Evolutionary conservation across 1,284 basidiomycete species (phyloP), one percentile per base, ranked within the genome.

Genomic region (Trichosporon sp.): DNA sequence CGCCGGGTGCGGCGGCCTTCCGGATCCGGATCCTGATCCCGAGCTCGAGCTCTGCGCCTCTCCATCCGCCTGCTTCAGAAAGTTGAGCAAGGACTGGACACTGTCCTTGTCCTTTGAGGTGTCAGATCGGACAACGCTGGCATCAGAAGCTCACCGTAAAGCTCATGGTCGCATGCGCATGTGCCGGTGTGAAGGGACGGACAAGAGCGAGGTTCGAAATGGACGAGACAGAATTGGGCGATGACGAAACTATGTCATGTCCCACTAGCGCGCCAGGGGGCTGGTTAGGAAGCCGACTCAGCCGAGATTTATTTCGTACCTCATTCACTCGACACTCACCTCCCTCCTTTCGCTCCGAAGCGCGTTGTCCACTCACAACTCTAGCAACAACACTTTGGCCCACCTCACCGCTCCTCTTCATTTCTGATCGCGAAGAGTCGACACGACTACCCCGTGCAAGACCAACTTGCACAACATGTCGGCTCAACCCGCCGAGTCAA

Each of bases 61-160:
- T 76, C 74, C 14, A 74, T 69, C 25, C 69, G 63, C 34, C 74
- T 69, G 49, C 49, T 54, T 54, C 21, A 78, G 70, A 19, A 77
- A 66, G 13, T 74, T 74, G 5, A 78, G 69, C 1, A 78, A 69
- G 16, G 72, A 74, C 58, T 74, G 63, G 56, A 78, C 73, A 23
- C 58, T 66, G 32, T 44, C 34, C 27, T 58, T 58, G 25, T 58
- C 57, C 34, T 58, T 34, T 27, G 8, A 29, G 4, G 9, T n/a
- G 27, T 40, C 29, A 54, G 49, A 54, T 29, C 25, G 27, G 14
- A 10, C n/a, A 44, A 19, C 9, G 14, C n/a, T 54, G 49, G 16
- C 49, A 54, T 31, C 49, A 11, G n/a, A 44, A 16, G 46, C 49
- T 54, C 49, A 54, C 49, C 19, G 49, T 29, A 16, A 54, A 54